Evolutionary conservation across 2,329 filamentous ascomycete genomes (phyloP), one percentile per base, ranked within the genome.

Genomic region (Sphaerulina populicola): DNA sequence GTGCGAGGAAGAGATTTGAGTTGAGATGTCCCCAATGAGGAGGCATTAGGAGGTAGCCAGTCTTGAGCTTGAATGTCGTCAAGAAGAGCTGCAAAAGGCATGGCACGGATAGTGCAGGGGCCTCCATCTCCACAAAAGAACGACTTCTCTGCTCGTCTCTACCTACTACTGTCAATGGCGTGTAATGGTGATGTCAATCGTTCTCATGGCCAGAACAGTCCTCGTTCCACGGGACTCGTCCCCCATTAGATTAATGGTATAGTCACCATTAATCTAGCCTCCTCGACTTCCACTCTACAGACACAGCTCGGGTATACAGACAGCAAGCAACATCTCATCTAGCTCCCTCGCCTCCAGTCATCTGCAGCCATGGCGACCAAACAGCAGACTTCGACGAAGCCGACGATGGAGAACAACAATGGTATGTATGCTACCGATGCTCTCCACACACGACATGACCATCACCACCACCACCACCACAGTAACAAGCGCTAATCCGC

Each of bases 331-430:
- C 18, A 18, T 18, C 23, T 18, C 18, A 18, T 18, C 23, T 4
- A 27, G 3, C 23, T 27, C 23, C 23, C 10, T 7, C 6, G 7
- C 23, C 21, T 27, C 9, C 9, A 18, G 12, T 23, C 7, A 11
- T 35, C 40, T 31, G 42, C 39, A 37, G 43, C 14, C 12, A 57
- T 56, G 51, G 51, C 55, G 23, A 40, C 44, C 35, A 56, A 57
- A 31, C 47, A 51, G 27, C 53, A 57, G 21, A 59, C 53, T 10
- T 59, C 57, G 12, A 59, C 55, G 39, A 59, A 57, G 52, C 55
- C 57, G 10, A 57, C 46, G 31, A 56, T 59, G 53, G 55, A 57
- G 55, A 54, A 59, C 52, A 57, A 59, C 38, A 57, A 53, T 44
- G 57, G 57, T 59, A 56, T 27, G 57, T 59, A 56, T 27, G 47